These are phyloP conservation scores for Mucor velutinosus DNA, from an alignment of 371 early-diverging fungal genomes.

Conservation along the genomic window DNA sequence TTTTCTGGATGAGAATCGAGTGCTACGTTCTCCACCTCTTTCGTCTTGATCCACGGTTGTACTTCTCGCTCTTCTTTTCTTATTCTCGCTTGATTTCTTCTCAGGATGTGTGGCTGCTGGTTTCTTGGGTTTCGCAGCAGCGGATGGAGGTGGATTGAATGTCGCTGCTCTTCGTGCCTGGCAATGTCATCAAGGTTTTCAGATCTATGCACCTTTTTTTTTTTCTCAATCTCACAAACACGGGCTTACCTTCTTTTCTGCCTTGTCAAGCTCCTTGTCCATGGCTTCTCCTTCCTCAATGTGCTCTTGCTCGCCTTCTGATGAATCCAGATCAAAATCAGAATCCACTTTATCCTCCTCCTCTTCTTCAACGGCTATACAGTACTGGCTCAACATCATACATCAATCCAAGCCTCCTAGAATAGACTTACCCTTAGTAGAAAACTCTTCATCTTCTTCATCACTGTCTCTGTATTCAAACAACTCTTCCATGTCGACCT, in stretches of 20 bases:
- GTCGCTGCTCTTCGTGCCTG: conserved; percentile 24
- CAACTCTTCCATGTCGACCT: conserved; percentile 63
- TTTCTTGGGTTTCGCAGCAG: not conserved
- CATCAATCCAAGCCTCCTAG: not conserved
- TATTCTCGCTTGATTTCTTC: conserved; percentile 8
- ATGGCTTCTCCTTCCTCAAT: conserved; percentile 52
- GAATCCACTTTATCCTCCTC: conserved; percentile 65
- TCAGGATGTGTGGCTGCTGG: conserved; percentile 2
- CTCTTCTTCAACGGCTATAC: conserved; percentile 16
- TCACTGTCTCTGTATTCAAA: conserved; percentile 59
- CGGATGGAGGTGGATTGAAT: conserved; percentile 8
- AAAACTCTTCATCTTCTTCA: conserved; percentile 63
- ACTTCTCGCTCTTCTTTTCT: not conserved
- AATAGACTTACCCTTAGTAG: conserved; percentile 32
- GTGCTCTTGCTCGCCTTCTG: conserved; percentile 61
- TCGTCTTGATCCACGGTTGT: not conserved
- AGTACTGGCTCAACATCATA: not conserved
- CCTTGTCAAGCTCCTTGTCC: conserved; percentile 46
- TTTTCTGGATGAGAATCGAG: conserved; percentile 60
- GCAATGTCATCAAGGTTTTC: too few species aligned
- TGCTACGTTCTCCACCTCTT: conserved; percentile 18
- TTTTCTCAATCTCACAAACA: not conserved
- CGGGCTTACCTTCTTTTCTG: conserved; percentile 29
- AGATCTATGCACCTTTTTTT: not conserved
- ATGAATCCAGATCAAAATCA: conserved; percentile 61